Evolutionary conservation across 805 yeast species (phyloP).

Genomic region (Candida ficus): DNA sequence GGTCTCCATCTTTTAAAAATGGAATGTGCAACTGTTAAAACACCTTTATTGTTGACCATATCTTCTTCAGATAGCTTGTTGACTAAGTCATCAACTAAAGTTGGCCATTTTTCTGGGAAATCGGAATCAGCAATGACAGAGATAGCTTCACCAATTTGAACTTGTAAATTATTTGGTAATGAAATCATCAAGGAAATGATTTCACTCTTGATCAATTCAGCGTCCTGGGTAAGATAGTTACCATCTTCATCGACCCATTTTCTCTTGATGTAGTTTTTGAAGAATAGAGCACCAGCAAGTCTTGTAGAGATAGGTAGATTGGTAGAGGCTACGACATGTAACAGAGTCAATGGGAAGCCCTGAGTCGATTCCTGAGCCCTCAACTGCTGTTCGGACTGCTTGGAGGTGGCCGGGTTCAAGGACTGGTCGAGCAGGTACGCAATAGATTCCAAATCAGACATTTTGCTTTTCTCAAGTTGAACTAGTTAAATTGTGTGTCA

Average conservation of each 20-base stretch:
- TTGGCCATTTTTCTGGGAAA: conserved; percentile 88
- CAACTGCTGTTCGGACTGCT: conserved; percentile 61
- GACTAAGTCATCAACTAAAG: conserved; percentile 69
- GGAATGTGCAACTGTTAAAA: conserved; percentile 87
- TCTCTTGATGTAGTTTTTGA: conserved; percentile 80
- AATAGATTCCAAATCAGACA: conserved; percentile 48
- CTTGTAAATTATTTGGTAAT: conserved; percentile 72
- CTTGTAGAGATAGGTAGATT: conserved; percentile 53
- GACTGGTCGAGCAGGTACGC: conserved; percentile 57
- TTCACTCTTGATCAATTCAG: conserved; percentile 62
- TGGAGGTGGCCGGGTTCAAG: conserved; percentile 57
- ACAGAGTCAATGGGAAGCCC: conserved; percentile 71
- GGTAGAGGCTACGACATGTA: conserved; percentile 71
- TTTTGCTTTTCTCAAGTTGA: no score
- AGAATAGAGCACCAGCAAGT: conserved; percentile 84
- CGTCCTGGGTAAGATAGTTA: conserved; percentile 65
- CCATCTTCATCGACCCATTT: conserved; percentile 93
- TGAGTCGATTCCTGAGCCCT: conserved; percentile 55
- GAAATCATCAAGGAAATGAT: conserved; percentile 83
- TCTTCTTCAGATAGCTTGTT: conserved; percentile 58
- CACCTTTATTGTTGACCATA: conserved; percentile 74
- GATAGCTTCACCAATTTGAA: conserved; percentile 94
- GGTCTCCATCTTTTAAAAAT: conserved; percentile 98
- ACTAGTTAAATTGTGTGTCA: no score
- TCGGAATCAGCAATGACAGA: conserved; percentile 93